A percentile compares a stretch with the other conserved stretches of the same genome.
Evolutionary conservation across 2,329 filamentous ascomycete genomes (phyloP).

Genomic region (Penicillium sp.): DNA sequence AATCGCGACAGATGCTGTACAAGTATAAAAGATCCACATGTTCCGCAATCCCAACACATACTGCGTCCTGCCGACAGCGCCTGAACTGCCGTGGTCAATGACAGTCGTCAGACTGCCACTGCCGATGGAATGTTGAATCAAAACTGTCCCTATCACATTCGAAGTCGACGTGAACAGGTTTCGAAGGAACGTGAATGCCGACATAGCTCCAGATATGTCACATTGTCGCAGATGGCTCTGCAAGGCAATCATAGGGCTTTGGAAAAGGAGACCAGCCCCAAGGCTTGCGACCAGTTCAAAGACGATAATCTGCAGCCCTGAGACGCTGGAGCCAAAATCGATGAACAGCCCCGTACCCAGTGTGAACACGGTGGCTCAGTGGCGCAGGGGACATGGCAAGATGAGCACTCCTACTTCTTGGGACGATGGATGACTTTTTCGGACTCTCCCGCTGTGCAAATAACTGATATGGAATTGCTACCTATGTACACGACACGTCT

Average conservation of each 20-base stretch:
- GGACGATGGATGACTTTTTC: no score
- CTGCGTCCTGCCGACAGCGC: not conserved
- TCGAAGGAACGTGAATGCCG: conserved; percentile 12
- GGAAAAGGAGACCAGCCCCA: conserved; percentile 17
- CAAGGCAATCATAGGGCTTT: conserved; percentile 19
- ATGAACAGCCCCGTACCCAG: conserved; percentile 3
- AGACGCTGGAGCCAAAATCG: not conserved
- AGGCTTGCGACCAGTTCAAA: conserved; percentile 16
- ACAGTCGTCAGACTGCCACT: not conserved
- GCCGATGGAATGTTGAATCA: not conserved
- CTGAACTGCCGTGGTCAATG: conserved; percentile 1
- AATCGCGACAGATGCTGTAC: conserved; percentile 27
- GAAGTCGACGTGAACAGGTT: conserved; percentile 10
- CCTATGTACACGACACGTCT: no score
- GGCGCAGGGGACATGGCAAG: not conserved
- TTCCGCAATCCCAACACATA: conserved; percentile 34
- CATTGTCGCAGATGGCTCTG: conserved; percentile 9
- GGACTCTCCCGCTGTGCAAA: no score
- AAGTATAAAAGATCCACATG: conserved; percentile 49
- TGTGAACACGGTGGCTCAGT: not conserved
- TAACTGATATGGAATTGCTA: no score
- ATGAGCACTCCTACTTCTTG: no score
- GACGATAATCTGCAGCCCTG: conserved; percentile 14
- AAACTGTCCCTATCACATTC: conserved; percentile 12
- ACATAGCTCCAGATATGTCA: conserved; percentile 11